A percentile compares a stretch with the other conserved stretches of the same genome.
Evolutionary conservation across 2,329 filamentous ascomycete species (phyloP).

Genomic region (Pyricularia sp.): DNA sequence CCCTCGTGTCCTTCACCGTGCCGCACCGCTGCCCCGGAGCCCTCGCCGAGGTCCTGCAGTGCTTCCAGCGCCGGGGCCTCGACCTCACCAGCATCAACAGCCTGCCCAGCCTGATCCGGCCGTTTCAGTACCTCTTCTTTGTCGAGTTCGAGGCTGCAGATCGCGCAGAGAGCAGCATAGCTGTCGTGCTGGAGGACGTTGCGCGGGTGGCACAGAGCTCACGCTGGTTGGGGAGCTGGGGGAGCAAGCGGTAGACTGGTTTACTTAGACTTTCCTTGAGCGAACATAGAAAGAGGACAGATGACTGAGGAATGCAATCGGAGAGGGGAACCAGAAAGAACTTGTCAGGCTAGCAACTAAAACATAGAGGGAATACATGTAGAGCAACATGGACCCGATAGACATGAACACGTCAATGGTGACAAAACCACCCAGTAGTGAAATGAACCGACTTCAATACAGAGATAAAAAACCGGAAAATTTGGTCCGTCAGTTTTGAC

Average conservation of each 20-base stretch:
- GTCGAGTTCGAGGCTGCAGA: constrained; percentile 65
- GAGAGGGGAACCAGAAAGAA: too few relatives aligned
- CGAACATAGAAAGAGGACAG: not conserved
- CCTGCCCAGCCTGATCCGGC: constrained; percentile 61
- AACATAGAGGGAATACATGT: too few relatives aligned
- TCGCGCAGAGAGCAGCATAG: constrained; percentile 30
- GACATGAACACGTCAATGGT: too few relatives aligned
- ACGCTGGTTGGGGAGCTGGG: constrained; percentile 65
- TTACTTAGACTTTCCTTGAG: not conserved
- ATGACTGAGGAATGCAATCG: not conserved
- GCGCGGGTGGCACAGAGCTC: constrained; percentile 47
- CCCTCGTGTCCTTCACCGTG: constrained; percentile 75
- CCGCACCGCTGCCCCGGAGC: constrained; percentile 71
- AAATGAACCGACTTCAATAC: not conserved
- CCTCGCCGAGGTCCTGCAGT: constrained; percentile 68
- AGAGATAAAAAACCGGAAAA: not conserved
- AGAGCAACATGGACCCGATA: not conserved
- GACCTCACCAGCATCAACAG: constrained; percentile 91
- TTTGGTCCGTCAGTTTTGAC: too few relatives aligned
- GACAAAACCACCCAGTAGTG: too few relatives aligned
- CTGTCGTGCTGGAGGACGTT: constrained; percentile 50
- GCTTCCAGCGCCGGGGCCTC: constrained; percentile 63
- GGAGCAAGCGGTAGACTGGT: constrained; percentile 19
- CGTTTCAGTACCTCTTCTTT: constrained; percentile 93
- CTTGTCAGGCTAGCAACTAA: too few relatives aligned